A percentile compares a stretch with the other conserved stretches of the same genome.
These are phyloP conservation scores for Rhizophagus clarus DNA, from an alignment of 192 early-diverging fungal species.

Conservation along the genomic window DNA sequence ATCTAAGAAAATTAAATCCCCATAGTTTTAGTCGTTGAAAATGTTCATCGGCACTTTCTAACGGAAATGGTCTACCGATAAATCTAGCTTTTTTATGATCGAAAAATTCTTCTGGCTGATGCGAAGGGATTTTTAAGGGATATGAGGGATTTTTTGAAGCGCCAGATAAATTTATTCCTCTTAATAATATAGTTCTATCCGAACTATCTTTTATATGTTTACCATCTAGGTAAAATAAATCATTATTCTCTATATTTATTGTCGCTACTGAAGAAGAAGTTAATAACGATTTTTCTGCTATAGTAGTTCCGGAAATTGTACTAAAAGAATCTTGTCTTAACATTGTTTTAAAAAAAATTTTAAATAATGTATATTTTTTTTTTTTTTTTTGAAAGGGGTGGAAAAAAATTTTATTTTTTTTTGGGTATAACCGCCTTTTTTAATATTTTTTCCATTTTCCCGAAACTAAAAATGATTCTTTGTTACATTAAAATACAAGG, in stretches of 20 bases:
- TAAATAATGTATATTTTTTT: neutral
- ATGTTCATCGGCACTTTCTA: conserved; percentile 72
- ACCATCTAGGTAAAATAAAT: conserved; percentile 33
- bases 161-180: conserved; percentile 81
- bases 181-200: conserved; percentile 61
- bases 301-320: neutral
- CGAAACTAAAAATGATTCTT: too few species aligned
- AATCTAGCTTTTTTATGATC: conserved; percentile 78
- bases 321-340: neutral
- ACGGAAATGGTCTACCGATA: conserved; percentile 74
- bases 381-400: neutral
- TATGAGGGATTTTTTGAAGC: conserved; percentile 73
- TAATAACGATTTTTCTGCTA: conserved; percentile 3
- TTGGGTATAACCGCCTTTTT: too few species aligned
- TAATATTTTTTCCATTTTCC: too few species aligned
- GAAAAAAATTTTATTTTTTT: too few species aligned
- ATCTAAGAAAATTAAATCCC: conserved; percentile 80
- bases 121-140: conserved; percentile 63
- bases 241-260: conserved; percentile 18
- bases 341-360: neutral
- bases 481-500: too few species aligned
- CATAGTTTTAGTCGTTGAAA: conserved; percentile 70
- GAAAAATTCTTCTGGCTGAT: conserved; percentile 64
- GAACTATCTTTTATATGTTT: conserved; percentile 54
- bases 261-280: conserved; percentile 26